Percentiles rank a stretch among this genome's conserved stretches.
These are phyloP conservation scores for Dictyostelium brefeldianum DNA, from an alignment of 78 protist species.

Conservation along the genomic window DNA sequence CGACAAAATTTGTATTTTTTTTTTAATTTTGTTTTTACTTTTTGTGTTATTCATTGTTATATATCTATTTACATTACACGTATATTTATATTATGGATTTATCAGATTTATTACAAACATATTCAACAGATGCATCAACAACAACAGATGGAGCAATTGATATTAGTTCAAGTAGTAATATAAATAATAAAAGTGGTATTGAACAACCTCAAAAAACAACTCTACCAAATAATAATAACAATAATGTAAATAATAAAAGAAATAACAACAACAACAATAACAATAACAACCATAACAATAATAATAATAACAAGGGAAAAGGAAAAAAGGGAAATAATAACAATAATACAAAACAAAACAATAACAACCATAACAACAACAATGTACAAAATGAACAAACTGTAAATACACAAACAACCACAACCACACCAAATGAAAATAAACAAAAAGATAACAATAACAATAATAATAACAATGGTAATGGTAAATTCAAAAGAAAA, in stretches of 20 bases:
- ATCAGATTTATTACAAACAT: slow-evolving; percentile 29
- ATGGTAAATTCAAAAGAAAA: not conserved
- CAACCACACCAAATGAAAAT: not conserved
- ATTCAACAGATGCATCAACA: not conserved
- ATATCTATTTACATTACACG: not conserved
- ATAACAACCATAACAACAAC: not conserved
- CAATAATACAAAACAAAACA: slow-evolving; percentile 2
- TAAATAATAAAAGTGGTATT: not conserved
- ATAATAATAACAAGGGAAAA: not conserved
- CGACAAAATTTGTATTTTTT: not conserved
- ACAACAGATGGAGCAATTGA: not conserved
- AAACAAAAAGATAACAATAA: not conserved
- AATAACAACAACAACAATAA: not conserved
- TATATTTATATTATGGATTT: slow-evolving; percentile 32
- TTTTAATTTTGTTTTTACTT: not conserved
- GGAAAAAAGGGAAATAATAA: not conserved
- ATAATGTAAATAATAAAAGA: not conserved
- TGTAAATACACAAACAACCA: too few relatives aligned
- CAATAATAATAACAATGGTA: not conserved
- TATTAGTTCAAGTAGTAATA: not conserved
- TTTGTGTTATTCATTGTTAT: not conserved
- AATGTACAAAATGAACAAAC: not conserved
- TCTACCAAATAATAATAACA: not conserved
- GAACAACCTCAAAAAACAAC: too few relatives aligned
- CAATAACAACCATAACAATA: slow-evolving; percentile 12